Percentiles rank a stretch among this genome's conserved stretches.
Evolutionary conservation across 208 protist genomes (phyloP).

Genomic region (Trypanosoma brucei): DNA sequence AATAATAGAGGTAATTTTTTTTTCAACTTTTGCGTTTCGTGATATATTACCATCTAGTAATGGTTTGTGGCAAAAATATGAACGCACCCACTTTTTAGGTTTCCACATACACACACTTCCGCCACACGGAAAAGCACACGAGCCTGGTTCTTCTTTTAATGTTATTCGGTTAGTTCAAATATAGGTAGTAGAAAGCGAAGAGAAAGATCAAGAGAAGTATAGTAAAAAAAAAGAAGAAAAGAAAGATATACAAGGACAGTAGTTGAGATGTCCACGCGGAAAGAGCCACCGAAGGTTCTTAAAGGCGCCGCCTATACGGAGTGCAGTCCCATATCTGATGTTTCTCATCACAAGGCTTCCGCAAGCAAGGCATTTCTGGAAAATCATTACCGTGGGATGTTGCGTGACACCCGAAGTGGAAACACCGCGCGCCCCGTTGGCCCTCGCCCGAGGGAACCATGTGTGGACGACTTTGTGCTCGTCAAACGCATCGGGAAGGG

Average conservation of each 20-base stretch:
- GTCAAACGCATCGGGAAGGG: conserved; percentile 87
- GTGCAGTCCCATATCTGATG: conserved; percentile 59
- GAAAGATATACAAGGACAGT: neutral
- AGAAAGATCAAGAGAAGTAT: neutral
- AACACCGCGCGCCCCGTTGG: conserved; percentile 42
- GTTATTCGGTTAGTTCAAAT: too few relatives aligned
- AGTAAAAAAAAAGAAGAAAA: conserved; percentile 10
- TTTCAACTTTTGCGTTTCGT: too few relatives aligned
- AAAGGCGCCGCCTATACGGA: conserved; percentile 35
- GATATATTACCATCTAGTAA: too few relatives aligned
- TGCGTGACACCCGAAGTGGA: conserved; percentile 52
- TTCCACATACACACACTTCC: too few relatives aligned
- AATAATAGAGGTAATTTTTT: too few relatives aligned
- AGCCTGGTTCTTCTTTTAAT: too few relatives aligned
- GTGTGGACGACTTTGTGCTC: conserved; percentile 80
- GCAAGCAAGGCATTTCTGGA: conserved; percentile 85
- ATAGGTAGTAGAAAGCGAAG: neutral
- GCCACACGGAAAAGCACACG: too few relatives aligned
- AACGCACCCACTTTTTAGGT: too few relatives aligned
- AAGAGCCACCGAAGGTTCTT: conserved; percentile 17
- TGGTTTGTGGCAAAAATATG: too few relatives aligned
- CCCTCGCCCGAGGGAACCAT: conserved; percentile 65
- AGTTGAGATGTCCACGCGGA: neutral
- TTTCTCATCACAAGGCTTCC: conserved; percentile 79
- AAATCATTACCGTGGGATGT: conserved; percentile 75